Percentiles rank a stretch among this genome's conserved stretches.
Conservation (phyloP, 371 early-diverging fungal species). For the Lichtheimia ramosa region DNA sequence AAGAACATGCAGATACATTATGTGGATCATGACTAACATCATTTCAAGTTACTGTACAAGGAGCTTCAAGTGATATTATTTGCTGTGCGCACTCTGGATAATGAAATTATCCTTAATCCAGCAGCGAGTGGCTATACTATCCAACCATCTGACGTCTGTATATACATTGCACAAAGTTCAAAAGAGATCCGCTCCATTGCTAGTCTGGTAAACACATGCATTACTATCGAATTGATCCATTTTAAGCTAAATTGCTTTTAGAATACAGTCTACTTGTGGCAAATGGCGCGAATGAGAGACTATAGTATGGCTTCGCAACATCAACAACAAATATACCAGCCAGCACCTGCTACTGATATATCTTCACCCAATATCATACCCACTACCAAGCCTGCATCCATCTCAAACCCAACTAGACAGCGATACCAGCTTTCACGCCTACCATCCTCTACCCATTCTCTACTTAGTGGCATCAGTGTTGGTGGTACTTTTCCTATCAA, state of each 20-base stretch:
- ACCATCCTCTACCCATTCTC: slow-evolving; percentile 1
- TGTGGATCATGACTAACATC: not conserved
- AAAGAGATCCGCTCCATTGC: slow-evolving; percentile 52
- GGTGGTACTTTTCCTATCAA: slow-evolving; percentile 2
- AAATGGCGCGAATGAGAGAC: slow-evolving; percentile 11
- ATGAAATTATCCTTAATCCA: slow-evolving; percentile 68
- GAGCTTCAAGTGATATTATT: slow-evolving; percentile 75
- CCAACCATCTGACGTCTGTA: slow-evolving; percentile 50
- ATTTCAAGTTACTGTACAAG: slow-evolving; percentile 50
- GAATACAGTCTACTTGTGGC: slow-evolving; percentile 22
- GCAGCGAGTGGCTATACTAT: slow-evolving; percentile 52
- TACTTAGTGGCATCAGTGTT: slow-evolving; percentile 5
- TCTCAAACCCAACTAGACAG: not conserved
- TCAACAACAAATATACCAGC: not conserved
- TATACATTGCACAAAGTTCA: slow-evolving; percentile 67
- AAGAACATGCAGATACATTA: not conserved
- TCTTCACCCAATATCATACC: not conserved
- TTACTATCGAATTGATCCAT: not conserved
- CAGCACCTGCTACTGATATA: not conserved
- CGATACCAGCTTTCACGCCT: slow-evolving; percentile 4
- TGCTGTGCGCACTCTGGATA: slow-evolving; percentile 50
- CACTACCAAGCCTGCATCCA: not conserved
- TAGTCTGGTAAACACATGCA: slow-evolving; percentile 24
- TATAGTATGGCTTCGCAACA: not conserved
- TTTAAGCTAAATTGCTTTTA: slow-evolving; percentile 3